Percentiles rank a stretch among this genome's conserved stretches.
Evolutionary conservation across 1,284 basidiomycete species (phyloP).

Genomic region (Ustilago sp.): DNA sequence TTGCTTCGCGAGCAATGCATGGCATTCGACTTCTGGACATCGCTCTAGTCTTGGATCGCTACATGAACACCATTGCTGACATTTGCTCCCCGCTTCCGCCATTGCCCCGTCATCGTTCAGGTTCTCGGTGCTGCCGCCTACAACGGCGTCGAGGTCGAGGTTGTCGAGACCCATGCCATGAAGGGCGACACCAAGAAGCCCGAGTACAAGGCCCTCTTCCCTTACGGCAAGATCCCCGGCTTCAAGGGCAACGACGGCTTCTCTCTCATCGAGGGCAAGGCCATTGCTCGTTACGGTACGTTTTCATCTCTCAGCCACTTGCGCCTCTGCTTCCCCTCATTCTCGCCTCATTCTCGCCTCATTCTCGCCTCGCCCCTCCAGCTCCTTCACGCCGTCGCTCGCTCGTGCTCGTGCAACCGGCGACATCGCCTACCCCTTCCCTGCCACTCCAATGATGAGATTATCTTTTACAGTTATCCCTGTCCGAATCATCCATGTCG

Average conservation of each 20-base stretch:
- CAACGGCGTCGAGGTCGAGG: conserved; percentile 64
- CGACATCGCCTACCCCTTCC: conserved; percentile 12
- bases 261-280: conserved; percentile 80
- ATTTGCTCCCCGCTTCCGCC: background rate
- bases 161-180: conserved; percentile 49
- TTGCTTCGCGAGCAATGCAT: background rate
- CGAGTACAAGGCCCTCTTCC: conserved; percentile 65
- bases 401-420: background rate
- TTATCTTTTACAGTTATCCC: conserved; percentile 69
- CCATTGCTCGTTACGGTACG: conserved; percentile 91
- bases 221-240: conserved; percentile 76
- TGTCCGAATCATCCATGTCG: conserved; percentile 73
- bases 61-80: background rate
- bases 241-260: conserved; percentile 83
- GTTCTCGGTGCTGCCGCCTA: conserved; percentile 64
- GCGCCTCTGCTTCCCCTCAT: conserved; percentile 1
- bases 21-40: background rate
- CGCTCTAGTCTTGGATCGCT: background rate
- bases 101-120: conserved; percentile 3
- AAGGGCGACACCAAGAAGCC: conserved; percentile 61
- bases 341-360: conserved; percentile 2
- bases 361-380: background rate
- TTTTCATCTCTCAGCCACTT: conserved; percentile 56
- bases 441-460: conserved; percentile 70
- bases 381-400: background rate